phyloP scores from a whole-genome alignment of 257 asterid genomes.

The Vinca minor region DNA sequence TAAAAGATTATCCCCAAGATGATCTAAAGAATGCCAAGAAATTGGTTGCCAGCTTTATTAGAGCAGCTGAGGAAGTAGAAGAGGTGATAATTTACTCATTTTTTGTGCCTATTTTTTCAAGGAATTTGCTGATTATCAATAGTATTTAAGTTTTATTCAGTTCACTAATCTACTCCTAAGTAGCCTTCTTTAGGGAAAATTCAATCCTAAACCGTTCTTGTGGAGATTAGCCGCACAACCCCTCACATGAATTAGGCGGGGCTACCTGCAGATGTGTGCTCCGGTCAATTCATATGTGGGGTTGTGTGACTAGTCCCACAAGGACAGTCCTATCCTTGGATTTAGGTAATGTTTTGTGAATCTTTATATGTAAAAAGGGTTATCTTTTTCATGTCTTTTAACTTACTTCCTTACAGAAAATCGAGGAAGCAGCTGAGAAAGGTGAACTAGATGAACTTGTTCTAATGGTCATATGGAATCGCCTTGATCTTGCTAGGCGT shows the following conservation, averaged over 20 bases:
- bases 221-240: too few relatives aligned
- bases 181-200: too few relatives aligned
- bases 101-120: not conserved
- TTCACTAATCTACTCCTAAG: not conserved
- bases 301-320: not conserved
- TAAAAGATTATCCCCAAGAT: conserved; percentile 64
- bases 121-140: not conserved
- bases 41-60: conserved; percentile 75
- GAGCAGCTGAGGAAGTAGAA: conserved; percentile 91
- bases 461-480: conserved; percentile 82
- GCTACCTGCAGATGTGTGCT: too few relatives aligned
- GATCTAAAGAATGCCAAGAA: conserved; percentile 72
- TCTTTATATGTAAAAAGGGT: not conserved
- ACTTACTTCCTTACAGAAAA: conserved; percentile 52
- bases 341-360: not conserved
- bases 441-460: conserved; percentile 82
- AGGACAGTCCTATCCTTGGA: too few relatives aligned
- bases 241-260: too few relatives aligned
- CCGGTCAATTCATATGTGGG: not conserved
- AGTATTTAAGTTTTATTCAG: not conserved
- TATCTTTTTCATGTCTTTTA: conserved; percentile 4
- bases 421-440: conserved; percentile 92
- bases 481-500: conserved; percentile 92
- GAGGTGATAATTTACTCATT: conserved; percentile 41
- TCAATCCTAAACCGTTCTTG: too few relatives aligned